Percentiles rank a stretch among this genome's conserved stretches.
These are phyloP conservation scores for Aaosphaeria pasadenensis DNA, from an alignment of 2,329 filamentous ascomycete species.

Conservation along the genomic window DNA sequence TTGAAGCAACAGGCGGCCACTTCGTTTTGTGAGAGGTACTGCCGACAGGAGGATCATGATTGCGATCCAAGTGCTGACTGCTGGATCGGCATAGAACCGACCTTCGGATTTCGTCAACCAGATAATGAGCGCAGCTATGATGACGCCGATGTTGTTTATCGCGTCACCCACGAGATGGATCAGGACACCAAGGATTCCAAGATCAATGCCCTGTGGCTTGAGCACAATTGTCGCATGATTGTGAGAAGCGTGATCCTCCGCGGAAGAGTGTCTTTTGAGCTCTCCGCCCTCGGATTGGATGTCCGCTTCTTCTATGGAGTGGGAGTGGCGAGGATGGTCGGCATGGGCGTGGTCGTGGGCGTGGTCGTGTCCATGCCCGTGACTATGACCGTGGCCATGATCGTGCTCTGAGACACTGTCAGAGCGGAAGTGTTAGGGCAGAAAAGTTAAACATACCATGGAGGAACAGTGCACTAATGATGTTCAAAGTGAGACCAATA, in stretches of 20 bases:
- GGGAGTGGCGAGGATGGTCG: slow-evolving; percentile 13
- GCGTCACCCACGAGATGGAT: slow-evolving; percentile 71
- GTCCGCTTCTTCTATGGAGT: slow-evolving; percentile 11
- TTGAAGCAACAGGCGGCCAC: slow-evolving; percentile 66
- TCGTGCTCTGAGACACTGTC: slow-evolving; percentile 15
- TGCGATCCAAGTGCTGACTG: slow-evolving; percentile 65
- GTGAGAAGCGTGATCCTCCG: slow-evolving; percentile 20
- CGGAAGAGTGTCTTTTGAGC: neutral
- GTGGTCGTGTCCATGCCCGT: slow-evolving; percentile 12
- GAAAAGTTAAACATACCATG: slow-evolving; percentile 50
- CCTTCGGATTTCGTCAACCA: slow-evolving; percentile 59
- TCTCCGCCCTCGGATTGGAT: slow-evolving; percentile 3
- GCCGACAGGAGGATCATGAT: slow-evolving; percentile 69
- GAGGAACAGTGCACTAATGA: slow-evolving; percentile 64
- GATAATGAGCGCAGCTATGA: slow-evolving; percentile 65
- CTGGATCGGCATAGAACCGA: slow-evolving; percentile 71
- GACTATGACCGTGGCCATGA: slow-evolving; percentile 18
- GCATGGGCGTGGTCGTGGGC: slow-evolving; percentile 20
- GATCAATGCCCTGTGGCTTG: slow-evolving; percentile 43
- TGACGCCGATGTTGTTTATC: slow-evolving; percentile 74
- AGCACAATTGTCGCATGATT: slow-evolving; percentile 20
- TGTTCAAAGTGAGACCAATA: slow-evolving; percentile 64
- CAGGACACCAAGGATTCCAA: slow-evolving; percentile 70
- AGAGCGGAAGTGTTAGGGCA: neutral
- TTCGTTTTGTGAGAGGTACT: slow-evolving; percentile 59